These are phyloP conservation scores for Candida morakotiae DNA, from an alignment of 805 yeast species.

Conservation along the genomic window DNA sequence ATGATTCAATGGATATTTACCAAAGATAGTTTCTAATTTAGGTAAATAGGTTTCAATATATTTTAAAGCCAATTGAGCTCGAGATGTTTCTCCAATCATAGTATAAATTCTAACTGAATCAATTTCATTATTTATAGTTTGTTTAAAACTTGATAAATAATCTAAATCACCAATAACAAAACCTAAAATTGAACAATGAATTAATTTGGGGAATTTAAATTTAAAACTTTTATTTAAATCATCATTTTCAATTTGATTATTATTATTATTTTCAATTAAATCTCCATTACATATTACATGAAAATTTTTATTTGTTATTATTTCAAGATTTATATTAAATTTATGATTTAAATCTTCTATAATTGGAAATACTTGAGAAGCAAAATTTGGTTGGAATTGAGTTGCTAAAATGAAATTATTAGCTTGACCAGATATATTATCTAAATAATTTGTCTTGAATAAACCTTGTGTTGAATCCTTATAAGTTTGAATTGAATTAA, in stretches of 20 bases:
- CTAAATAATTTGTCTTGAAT: conserved; percentile 62
- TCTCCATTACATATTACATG: conserved; percentile 47
- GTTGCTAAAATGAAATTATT: conserved; percentile 58
- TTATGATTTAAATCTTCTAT: conserved; percentile 61
- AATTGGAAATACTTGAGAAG: conserved; percentile 63
- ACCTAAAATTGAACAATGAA: conserved; percentile 62
- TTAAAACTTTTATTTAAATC: conserved; percentile 20
- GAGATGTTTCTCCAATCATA: conserved; percentile 45
- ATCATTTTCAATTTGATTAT: conserved; percentile 4
- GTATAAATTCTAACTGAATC: conserved; percentile 42
- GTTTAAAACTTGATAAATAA: conserved; percentile 12
- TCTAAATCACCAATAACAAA: conserved; percentile 70
- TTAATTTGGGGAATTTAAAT: conserved; percentile 45
- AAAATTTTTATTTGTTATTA: conserved; percentile 43
- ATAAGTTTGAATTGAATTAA: conserved; percentile 47
- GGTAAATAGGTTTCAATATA: conserved; percentile 48
- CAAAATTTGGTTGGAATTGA: conserved; percentile 67
- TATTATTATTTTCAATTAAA: conserved; percentile 14
- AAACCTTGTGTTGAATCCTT: conserved; percentile 60
- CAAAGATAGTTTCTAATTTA: conserved; percentile 41
- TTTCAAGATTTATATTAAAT: conserved; percentile 45
- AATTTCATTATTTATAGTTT: conserved; percentile 16
- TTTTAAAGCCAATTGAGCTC: conserved; percentile 49
- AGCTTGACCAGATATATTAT: conserved; percentile 44
- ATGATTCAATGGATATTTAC: conserved; percentile 55